Percentiles rank a stretch among this genome's conserved stretches.
Conservation (phyloP, 2,329 filamentous ascomycete species). For the Ophiocordyceps camponoti-saundersi region DNA sequence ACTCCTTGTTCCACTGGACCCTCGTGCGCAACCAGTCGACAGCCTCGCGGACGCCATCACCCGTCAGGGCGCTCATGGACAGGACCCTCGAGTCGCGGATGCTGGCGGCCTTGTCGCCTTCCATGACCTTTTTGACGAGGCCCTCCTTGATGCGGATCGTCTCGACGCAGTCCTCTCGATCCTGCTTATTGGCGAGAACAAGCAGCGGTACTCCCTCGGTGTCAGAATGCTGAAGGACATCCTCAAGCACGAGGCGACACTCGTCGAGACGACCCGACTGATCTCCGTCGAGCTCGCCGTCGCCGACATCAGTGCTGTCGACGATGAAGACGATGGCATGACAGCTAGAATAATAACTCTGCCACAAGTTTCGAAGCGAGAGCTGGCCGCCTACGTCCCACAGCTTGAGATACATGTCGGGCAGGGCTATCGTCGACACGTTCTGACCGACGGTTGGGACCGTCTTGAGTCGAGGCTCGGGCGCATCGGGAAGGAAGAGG, state of each 20-base stretch:
- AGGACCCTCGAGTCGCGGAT: slow-evolving; percentile 84
- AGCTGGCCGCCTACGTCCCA: slow-evolving; percentile 97
- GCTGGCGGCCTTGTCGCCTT: slow-evolving; percentile 73
- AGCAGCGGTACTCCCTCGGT: slow-evolving; percentile 83
- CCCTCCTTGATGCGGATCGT: slow-evolving; percentile 96
- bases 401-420: slow-evolving; percentile 94
- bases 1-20: slow-evolving; percentile 94
- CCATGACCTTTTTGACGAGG: slow-evolving; percentile 85
- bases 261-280: slow-evolving; percentile 55
- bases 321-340: slow-evolving; percentile 98
- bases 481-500: slow-evolving; percentile 51
- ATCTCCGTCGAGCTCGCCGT: slow-evolving; percentile 47
- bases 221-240: slow-evolving; percentile 73
- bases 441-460: slow-evolving; percentile 97
- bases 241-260: slow-evolving; percentile 77
- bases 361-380: slow-evolving; percentile 78
- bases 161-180: slow-evolving; percentile 92
- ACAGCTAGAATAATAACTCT: slow-evolving; percentile 83
- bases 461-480: slow-evolving; percentile 58
- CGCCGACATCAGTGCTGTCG: slow-evolving; percentile 83
- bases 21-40: slow-evolving; percentile 92
- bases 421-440: slow-evolving; percentile 76
- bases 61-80: slow-evolving; percentile 80
- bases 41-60: slow-evolving; percentile 75
- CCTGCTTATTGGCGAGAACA: slow-evolving; percentile 93